Evolutionary conservation across 2,329 filamentous ascomycete genomes (phyloP).

Genomic region (Sphaceloma murrayae): DNA sequence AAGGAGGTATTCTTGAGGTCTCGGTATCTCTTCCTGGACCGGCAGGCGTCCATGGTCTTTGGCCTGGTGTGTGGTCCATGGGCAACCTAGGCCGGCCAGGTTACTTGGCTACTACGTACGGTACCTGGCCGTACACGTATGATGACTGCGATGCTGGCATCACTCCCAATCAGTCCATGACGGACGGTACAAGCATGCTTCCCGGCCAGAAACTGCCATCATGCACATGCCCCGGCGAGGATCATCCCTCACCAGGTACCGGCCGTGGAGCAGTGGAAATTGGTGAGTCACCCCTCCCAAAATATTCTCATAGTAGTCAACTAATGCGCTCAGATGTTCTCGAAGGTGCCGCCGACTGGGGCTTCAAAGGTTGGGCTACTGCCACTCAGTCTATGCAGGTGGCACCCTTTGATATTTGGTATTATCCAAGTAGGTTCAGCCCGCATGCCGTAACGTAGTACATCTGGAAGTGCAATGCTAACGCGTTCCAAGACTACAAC

Average conservation of each 20-base stretch:
- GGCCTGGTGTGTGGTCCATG: slow-evolving; percentile 70
- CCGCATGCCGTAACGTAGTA: neutral
- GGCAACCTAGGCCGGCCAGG: slow-evolving; percentile 62
- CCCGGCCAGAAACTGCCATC: slow-evolving; percentile 62
- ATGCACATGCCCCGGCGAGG: slow-evolving; percentile 54
- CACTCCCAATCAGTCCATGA: slow-evolving; percentile 60
- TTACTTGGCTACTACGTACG: slow-evolving; percentile 60
- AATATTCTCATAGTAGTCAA: no score
- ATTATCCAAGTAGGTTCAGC: slow-evolving; percentile 49
- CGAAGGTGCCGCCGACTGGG: slow-evolving; percentile 39
- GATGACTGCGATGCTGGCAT: slow-evolving; percentile 62
- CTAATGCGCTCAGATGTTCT: no score
- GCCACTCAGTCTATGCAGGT: slow-evolving; percentile 59
- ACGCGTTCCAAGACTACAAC: slow-evolving; percentile 32
- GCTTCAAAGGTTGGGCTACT: slow-evolving; percentile 20
- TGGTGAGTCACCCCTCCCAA: no score
- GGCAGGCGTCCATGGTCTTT: slow-evolving; percentile 59
- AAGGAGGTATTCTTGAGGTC: slow-evolving; percentile 59
- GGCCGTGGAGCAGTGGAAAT: slow-evolving; percentile 62
- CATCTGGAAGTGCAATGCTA: neutral
- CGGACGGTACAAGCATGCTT: slow-evolving; percentile 55
- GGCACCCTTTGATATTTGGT: slow-evolving; percentile 62
- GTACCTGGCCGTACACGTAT: slow-evolving; percentile 67
- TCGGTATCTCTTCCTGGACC: slow-evolving; percentile 59
- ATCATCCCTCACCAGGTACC: slow-evolving; percentile 56